A percentile compares a stretch with the other conserved stretches of the same genome.
Conservation (phyloP, 345 rosid species). For the Diplotaxis tenuifolia region DNA sequence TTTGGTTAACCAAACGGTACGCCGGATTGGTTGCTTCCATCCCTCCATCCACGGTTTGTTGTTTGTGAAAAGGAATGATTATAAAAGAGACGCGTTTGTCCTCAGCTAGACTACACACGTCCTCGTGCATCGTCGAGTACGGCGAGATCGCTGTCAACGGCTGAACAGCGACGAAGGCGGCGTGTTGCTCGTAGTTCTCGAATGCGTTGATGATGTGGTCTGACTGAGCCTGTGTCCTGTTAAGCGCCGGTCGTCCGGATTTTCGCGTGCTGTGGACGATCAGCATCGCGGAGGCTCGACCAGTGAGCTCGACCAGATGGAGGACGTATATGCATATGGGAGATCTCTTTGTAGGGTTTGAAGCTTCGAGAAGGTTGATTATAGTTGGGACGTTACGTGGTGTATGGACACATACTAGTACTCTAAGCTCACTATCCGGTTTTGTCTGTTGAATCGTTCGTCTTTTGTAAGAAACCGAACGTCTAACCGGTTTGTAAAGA, state of each 20-base stretch:
- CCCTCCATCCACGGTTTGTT: constrained; percentile 90
- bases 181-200: constrained; percentile 76
- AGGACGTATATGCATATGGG: constrained; percentile 81
- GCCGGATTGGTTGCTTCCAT: constrained; percentile 96
- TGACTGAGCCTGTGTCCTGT: constrained; percentile 90
- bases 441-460: constrained; percentile 65
- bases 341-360: constrained; percentile 72
- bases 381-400: constrained; percentile 88
- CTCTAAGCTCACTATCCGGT: constrained; percentile 65
- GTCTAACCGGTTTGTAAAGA: constrained; percentile 63
- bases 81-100: constrained; percentile 76
- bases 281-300: constrained; percentile 92
- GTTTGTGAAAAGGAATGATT: constrained; percentile 90
- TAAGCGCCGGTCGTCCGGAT: constrained; percentile 66
- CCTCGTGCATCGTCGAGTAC: constrained; percentile 94
- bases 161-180: constrained; percentile 56
- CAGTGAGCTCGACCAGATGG: constrained; percentile 93
- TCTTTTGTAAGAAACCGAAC: constrained; percentile 62
- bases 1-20: constrained; percentile 72
- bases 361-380: constrained; percentile 82
- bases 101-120: constrained; percentile 81
- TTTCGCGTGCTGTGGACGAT: constrained; percentile 83
- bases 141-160: constrained; percentile 93
- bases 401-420: constrained; percentile 73
- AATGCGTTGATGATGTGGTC: constrained; percentile 91